Base-by-base conservation (phyloP, 108 stramenopile genomes). In the Fistulifera solaris region DNA sequence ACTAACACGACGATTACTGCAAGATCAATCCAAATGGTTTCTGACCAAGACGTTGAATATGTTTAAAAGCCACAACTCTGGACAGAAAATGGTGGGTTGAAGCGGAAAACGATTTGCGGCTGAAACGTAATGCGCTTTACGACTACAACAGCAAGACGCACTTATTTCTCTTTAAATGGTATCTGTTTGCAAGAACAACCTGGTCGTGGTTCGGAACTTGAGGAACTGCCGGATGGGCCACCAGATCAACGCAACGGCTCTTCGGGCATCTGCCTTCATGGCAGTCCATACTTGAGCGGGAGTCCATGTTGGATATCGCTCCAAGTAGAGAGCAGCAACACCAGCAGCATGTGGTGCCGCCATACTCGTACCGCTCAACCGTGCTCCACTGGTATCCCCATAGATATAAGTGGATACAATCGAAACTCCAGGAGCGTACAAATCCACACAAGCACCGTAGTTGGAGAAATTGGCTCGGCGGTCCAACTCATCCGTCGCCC, bases 11-110 rank as follows among this genome's bases (percentile, higher is more conserved):
- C 61, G 56, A 48, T 58, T 87, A 14, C 72, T 80, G 66, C 67
- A 49, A 1, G 80, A 87, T 43, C 74, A 80, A 46, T 54, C 73
- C 40, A 65, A 53, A n/a, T 39, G 83, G 0, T 87, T 87, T 40
- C 42, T 83, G 19, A 65, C 69, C 1, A 66, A 76, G 43, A 81
- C 81, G 19, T 51, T 77, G 50, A 87, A 3, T 35, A 6, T 35
- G 3, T 35, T 73, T 38, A 75, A 73, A 73, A 68, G 31, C n/a
- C n/a, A n/a, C n/a, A n/a, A n/a, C n/a, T n/a, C n/a, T n/a, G n/a
- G n/a, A n/a, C n/a, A n/a, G n/a, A n/a, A n/a, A n/a, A n/a, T n/a
- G n/a, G n/a, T n/a, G n/a, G n/a, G n/a, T n/a, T n/a, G n/a, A n/a
- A n/a, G n/a, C n/a, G n/a, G n/a, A n/a, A n/a, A n/a, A n/a, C n/a